Evolutionary conservation across 768 basidiomycete species (phyloP).

Genomic region (Hypholoma fasciculare): DNA sequence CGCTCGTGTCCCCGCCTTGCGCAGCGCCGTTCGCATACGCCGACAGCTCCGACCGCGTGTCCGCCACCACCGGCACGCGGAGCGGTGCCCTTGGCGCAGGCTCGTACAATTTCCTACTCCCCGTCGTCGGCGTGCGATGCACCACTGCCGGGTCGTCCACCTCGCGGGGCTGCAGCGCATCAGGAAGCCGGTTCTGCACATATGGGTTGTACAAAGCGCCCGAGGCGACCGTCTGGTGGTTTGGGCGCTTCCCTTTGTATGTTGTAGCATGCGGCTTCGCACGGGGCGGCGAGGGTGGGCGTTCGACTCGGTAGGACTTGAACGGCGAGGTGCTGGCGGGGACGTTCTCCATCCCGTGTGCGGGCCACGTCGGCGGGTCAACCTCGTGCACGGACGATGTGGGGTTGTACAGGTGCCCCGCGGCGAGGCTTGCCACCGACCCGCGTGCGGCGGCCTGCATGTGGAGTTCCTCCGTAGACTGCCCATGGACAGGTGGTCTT

Average conservation of each 20-base stretch:
- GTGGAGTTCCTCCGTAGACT: background rate
- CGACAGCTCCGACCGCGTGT: too few relatives aligned
- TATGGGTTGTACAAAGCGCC: slow-evolving; percentile 3
- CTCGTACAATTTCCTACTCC: background rate
- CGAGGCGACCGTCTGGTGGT: slow-evolving; percentile 1
- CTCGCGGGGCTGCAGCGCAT: background rate
- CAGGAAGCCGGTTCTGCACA: background rate
- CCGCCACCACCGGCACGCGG: background rate
- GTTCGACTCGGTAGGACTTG: background rate
- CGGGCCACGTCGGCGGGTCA: slow-evolving; percentile 6
- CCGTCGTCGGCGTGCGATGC: background rate
- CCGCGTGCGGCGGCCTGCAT: background rate
- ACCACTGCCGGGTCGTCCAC: background rate
- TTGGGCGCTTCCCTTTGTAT: slow-evolving; percentile 1
- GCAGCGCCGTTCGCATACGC: background rate
- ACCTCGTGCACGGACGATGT: slow-evolving; percentile 1
- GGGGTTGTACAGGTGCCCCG: slow-evolving; percentile 4
- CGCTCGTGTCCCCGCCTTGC: background rate
- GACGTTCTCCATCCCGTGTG: slow-evolving; percentile 5
- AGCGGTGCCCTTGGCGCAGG: background rate
- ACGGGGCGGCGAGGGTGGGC: background rate
- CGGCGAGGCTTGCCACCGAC: background rate
- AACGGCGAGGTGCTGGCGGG: background rate
- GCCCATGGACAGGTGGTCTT: background rate
- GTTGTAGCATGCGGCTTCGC: background rate